These are phyloP conservation scores for Coniochaeta sp. DNA, from an alignment of 2,329 filamentous ascomycete genomes.

Conservation along the genomic window DNA sequence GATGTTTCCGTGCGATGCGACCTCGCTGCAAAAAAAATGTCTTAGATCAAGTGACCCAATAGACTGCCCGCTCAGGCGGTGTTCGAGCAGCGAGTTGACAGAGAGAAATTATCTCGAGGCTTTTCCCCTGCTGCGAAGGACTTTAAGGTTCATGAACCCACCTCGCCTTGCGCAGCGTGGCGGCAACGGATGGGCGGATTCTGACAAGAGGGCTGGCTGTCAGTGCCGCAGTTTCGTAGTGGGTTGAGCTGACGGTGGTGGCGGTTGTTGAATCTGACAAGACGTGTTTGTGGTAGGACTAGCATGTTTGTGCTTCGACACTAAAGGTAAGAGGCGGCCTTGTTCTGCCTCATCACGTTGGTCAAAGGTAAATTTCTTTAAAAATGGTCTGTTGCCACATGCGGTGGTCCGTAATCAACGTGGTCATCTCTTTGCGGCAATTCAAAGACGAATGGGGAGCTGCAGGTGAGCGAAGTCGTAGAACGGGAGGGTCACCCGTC, in stretches of 20 bases:
- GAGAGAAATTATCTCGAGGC: not conserved
- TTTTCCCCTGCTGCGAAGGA: not conserved
- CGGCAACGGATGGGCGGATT: too few species aligned
- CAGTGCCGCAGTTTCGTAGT: not conserved
- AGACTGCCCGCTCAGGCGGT: not conserved
- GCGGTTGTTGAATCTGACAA: too few species aligned
- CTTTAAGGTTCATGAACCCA: not conserved
- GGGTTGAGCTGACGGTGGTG: not conserved
- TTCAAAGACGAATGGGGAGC: not conserved
- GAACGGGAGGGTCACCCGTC: not conserved
- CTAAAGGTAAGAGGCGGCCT: not conserved
- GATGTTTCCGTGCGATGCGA: not conserved
- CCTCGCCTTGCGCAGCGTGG: too few species aligned
- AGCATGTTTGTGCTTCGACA: not conserved
- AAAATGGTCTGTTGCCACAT: not conserved
- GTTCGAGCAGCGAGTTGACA: not conserved
- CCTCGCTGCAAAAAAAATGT: not conserved
- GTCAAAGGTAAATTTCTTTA: not conserved
- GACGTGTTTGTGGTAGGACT: too few species aligned
- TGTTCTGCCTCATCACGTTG: not conserved
- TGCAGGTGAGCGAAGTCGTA: not conserved
- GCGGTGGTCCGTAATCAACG: not conserved
- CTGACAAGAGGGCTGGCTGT: too few species aligned
- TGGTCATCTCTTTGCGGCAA: conserved; percentile 1
- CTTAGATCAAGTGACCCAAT: not conserved